Base-by-base conservation (phyloP, 805 yeast genomes). In the Blastobotrys robertii region DNA sequence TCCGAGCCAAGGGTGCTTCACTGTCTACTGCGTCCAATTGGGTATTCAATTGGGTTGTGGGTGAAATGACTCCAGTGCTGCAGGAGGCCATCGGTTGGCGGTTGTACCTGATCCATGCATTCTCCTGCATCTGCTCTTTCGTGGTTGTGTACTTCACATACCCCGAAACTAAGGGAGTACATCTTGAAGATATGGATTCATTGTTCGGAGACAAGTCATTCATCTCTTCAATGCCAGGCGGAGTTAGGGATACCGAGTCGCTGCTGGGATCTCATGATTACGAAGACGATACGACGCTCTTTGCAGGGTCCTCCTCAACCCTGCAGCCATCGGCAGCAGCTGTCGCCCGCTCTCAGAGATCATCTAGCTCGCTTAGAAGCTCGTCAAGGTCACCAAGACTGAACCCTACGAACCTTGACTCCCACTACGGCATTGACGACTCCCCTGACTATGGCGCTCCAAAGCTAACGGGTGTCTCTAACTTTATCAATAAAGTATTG, bases 161-260 rank as follows among this genome's bases (percentile, higher is more conserved):
- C 59, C 96, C 96, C 1, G 97, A 88, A 59, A 88, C 96, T 2
- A 86, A 83, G 54, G 96, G 96, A 8, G 76, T 87, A 39, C 72
- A 80, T 19, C 69, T 87, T 44, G 97, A 88, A 58, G 96, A 88
- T 46, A 87, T 88, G 94, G 95, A 88, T 49, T 74, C 84, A 3
- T 73, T 87, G 10, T 87, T 88, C 60, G 94, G 88, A 50, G 95
- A 79, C 54, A 70, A 51, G 59, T 58, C 68, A 2, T 44, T 59
- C 2, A 46, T 33, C 8, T 46, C 57, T 15, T 50, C 59, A 1
- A 43, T 50, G n/a, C 39, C 33, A n/a, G 31, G 15, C 13, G 33
- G 13, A 8, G 33, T 30, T 10, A 15, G 28, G 10, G 38, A 36
- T 22, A 36, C 38, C 8, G 48, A 48, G 35, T 46, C 53, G 7